Evolutionary conservation across 139 green algal species (phyloP), one percentile per base, ranked within the genome.

Genomic region (Dunaliella primolecta): DNA sequence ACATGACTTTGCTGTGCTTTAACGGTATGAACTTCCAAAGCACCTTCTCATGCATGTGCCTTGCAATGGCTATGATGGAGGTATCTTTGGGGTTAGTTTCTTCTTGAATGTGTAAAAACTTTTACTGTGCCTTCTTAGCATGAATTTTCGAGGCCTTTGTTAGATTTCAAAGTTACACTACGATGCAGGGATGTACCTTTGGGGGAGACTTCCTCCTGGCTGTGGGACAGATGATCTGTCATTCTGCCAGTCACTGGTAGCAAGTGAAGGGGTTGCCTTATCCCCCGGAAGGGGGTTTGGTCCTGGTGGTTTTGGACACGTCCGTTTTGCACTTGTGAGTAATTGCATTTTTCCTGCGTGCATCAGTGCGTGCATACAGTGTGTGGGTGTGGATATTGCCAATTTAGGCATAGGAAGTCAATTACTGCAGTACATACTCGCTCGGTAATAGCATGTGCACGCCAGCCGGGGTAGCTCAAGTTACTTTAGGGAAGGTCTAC

Each of bases 161-260:
- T 30, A 29, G 7, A 36, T 25, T 32, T 82, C 3, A 31, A 21
- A 24, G 11, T 33, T 3, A 15, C 78, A 24, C n/a, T 31, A 36
- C 20, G 20, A 30, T 81, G 82, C 86, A 91, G 88, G 85, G 55
- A 92, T 92, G 90, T 93, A 93, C 79, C 36, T 93, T 24, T 93
- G 86, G 86, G 80, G 84, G 0, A 74, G 33, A 30, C 84, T 93
- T 57, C 90, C 90, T 0, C 23, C 15, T 2, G 11, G 27, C 30
- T 81, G 30, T 27, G 75, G 71, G 24, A 75, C 80, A 0, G 83
- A 90, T 56, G 87, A 90, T 31, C n/a, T 88, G 78, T 11, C 79
- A 33, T 92, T 90, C 75, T 89, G 85, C 70, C 84, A 85, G 74
- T 35, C 75, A 23, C 85, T 92, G n/a, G 81, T 89, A 29, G 78